A percentile compares a stretch with the other conserved stretches of the same genome.
Evolutionary conservation across 2,329 filamentous ascomycete genomes (phyloP).

Genomic region (Exophiala xenobiotica): DNA sequence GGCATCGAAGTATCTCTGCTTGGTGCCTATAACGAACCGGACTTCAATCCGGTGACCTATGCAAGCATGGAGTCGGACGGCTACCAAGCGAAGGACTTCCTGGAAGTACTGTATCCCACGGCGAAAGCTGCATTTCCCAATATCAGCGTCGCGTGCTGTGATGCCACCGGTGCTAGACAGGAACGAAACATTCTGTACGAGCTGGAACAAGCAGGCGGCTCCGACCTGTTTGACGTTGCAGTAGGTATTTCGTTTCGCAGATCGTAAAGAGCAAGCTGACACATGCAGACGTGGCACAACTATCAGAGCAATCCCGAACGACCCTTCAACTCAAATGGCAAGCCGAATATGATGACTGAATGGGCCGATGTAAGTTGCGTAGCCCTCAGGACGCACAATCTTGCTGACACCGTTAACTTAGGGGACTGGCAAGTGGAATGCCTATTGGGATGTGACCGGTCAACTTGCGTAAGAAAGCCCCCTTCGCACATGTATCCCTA

Average conservation of each 20-base stretch:
- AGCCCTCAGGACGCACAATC: no score
- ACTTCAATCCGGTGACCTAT: conserved; percentile 39
- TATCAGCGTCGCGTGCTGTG: conserved; percentile 47
- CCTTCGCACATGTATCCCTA: conserved; percentile 45
- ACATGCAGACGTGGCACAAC: conserved; percentile 40
- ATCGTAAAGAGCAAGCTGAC: conserved; percentile 40
- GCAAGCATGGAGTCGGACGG: conserved; percentile 50
- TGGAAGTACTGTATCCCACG: conserved; percentile 47
- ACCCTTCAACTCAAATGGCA: conserved; percentile 13
- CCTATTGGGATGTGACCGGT: conserved; percentile 32
- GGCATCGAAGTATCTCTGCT: conserved; percentile 45
- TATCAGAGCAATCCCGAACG: conserved; percentile 18
- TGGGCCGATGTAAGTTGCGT: conserved; percentile 14
- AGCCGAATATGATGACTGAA: conserved; percentile 15
- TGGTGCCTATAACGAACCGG: conserved; percentile 49
- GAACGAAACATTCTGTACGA: conserved; percentile 40
- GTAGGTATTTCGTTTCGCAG: conserved; percentile 48
- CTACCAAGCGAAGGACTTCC: conserved; percentile 52
- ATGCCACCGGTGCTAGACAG: conserved; percentile 45
- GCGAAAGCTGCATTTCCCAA: conserved; percentile 40
- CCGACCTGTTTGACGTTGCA: conserved; percentile 41
- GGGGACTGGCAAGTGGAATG: conserved; percentile 55
- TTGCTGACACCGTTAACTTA: conserved; percentile 48
- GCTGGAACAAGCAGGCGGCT: conserved; percentile 40
- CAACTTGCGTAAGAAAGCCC: conserved; percentile 11